Evolutionary conservation across 768 basidiomycete species (phyloP).

Genomic region (Leccinum incarnatum): DNA sequence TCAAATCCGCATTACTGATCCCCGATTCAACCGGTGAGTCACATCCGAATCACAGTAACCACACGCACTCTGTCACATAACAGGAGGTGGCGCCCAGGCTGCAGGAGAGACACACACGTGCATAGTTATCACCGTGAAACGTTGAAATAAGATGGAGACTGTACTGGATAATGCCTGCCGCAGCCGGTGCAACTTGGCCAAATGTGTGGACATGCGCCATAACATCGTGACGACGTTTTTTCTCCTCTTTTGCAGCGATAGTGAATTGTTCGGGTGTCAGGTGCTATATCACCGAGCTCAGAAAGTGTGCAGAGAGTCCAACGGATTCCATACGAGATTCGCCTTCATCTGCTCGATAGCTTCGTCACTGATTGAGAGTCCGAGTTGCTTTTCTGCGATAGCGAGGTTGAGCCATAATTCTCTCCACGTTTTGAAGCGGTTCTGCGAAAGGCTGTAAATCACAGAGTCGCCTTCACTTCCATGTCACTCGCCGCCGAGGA

Average conservation of each 20-base stretch:
- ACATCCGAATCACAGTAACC: constrained; percentile 3
- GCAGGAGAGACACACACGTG: constrained; percentile 5
- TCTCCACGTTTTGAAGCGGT: constrained; percentile 94
- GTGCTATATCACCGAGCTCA: constrained; percentile 43
- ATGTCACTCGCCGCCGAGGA: constrained; percentile 72
- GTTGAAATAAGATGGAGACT: constrained; percentile 24
- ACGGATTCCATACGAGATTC: constrained; percentile 60
- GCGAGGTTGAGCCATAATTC: constrained; percentile 95
- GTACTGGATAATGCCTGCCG: constrained; percentile 94
- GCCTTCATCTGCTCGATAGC: constrained; percentile 93
- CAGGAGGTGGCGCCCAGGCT: constrained; percentile 97
- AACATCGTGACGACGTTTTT: constrained; percentile 96
- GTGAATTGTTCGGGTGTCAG: constrained; percentile 89
- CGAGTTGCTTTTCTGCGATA: constrained; percentile 94
- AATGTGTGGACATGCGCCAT: constrained; percentile 99
- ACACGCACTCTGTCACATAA: constrained; percentile 92
- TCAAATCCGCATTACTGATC: constrained; percentile 92
- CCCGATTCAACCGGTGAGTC: constrained; percentile 13
- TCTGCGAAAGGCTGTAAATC: constrained; percentile 45
- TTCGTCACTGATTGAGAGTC: constrained; percentile 82
- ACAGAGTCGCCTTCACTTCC: neutral
- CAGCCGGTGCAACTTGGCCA: constrained; percentile 87
- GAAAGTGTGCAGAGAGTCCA: neutral
- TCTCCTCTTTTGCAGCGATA: constrained; percentile 91
- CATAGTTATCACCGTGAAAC: constrained; percentile 11